Percentiles rank a stretch among this genome's conserved stretches.
Conservation (phyloP, 225 moss, liverwort and hornwort species). For the Climacium dendroides region DNA sequence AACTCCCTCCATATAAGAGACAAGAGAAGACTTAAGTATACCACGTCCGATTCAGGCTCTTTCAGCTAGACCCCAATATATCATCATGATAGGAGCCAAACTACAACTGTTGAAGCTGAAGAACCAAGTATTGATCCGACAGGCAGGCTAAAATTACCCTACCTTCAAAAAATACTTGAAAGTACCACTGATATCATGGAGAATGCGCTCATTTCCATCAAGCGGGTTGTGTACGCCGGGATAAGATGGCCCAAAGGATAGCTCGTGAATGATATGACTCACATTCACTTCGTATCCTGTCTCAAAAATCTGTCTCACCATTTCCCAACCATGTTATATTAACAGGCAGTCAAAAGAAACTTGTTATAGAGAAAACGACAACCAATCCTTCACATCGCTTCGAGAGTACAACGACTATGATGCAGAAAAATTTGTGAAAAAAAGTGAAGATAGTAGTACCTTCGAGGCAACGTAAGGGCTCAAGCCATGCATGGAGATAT, state of each 20-base stretch:
- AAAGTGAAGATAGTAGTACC: slow-evolving; percentile 15
- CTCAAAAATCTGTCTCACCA: slow-evolving; percentile 63
- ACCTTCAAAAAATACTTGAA: slow-evolving; percentile 99
- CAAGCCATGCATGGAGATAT: slow-evolving; percentile 95
- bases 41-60: neutral
- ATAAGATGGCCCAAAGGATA: slow-evolving; percentile 84
- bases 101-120: neutral
- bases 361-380: neutral
- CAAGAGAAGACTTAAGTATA: neutral
- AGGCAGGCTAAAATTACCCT: neutral
- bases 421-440: neutral
- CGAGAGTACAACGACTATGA: neutral
- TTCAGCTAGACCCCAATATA: neutral
- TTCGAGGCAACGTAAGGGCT: slow-evolving; percentile 80
- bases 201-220: slow-evolving; percentile 72
- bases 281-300: slow-evolving; percentile 78
- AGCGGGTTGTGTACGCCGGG: slow-evolving; percentile 94
- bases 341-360: neutral
- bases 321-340: neutral
- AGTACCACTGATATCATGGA: slow-evolving; percentile 83
- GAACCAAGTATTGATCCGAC: neutral
- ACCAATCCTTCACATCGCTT: neutral
- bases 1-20: neutral
- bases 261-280: slow-evolving; percentile 89
- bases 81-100: neutral